Base-by-base conservation (phyloP, 495 filamentous ascomycete genomes). In the Corynascus novoguineensis region DNA sequence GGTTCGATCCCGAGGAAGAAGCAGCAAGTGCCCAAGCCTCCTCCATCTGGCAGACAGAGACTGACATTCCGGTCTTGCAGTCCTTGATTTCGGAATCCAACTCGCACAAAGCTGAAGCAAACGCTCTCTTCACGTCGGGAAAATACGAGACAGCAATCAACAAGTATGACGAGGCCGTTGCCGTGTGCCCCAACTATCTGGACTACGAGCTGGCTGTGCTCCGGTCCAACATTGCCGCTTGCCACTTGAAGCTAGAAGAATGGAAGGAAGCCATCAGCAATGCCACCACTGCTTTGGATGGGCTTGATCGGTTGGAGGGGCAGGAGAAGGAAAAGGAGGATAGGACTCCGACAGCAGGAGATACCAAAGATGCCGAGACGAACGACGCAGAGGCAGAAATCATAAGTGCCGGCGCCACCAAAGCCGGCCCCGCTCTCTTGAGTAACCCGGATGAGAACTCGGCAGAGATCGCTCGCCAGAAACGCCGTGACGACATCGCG, bases 201-300 rank as follows among this genome's bases (percentile, higher is more conserved):
- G 87, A 93, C 60, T 93, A 88, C 74, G 90, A 96, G 65, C 76
- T 92, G 62, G 90, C 93, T 21, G 88, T 96, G 11, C 78, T 97
- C 12, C 84, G 83, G 31, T 87, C 84, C 71, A 97, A 97, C 73
- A 83, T 96, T 57, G 79, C 92, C 4, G 93, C 90, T n/a, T 95
- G 89, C 65, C 85, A 96, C 58, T 66, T 97, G 58, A 95, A 95
- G 67, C 75, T 96, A 3, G 78, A 85, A 45, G 87, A 92, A 57
- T 96, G 90, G 85, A 93, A 93, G 59, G 84, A 85, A 9, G 88
- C 90, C 6, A 77, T 92, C 40, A 85, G 85, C 29, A 73, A 80
- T 19, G 92, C 93, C 14, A 87, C 82, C 0, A 74, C 81, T 6
- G 86, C 89, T 21, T 68, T 98, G 4, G 86, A 92, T 17, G 76